These are phyloP conservation scores for Neurospora sp. DNA, from an alignment of 495 filamentous ascomycete genomes.

Conservation along the genomic window DNA sequence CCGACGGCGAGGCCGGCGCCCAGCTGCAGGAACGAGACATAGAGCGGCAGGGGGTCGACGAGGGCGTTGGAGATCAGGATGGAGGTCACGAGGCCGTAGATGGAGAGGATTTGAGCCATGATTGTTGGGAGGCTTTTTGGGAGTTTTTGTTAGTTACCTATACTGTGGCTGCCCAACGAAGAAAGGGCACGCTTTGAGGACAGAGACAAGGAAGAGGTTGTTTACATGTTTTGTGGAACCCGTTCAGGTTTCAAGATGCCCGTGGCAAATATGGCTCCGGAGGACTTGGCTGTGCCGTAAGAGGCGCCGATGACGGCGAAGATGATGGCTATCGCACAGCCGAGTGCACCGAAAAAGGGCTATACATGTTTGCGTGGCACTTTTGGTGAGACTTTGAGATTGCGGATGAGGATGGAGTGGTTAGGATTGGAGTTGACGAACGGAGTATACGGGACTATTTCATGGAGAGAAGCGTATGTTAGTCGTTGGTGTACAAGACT, in stretches of 20 bases:
- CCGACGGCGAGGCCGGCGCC: conserved; percentile 79
- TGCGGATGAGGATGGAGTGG: neutral
- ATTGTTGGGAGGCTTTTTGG: conserved; percentile 52
- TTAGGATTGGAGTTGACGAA: conserved; percentile 10
- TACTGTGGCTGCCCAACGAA: no score
- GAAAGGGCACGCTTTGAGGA: no score
- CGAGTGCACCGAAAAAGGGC: conserved; percentile 40
- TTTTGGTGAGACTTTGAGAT: neutral
- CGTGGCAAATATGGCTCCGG: conserved; percentile 69
- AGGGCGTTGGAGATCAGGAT: conserved; percentile 38
- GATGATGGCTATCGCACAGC: conserved; percentile 56
- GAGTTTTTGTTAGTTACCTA: conserved; percentile 17
- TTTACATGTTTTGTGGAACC: conserved; percentile 70
- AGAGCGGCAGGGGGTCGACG: conserved; percentile 34
- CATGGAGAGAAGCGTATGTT: conserved; percentile 2
- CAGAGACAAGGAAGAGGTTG: no score
- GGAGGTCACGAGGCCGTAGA: conserved; percentile 40
- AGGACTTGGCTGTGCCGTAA: conserved; percentile 79
- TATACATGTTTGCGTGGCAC: conserved; percentile 7
- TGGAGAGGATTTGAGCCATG: conserved; percentile 71
- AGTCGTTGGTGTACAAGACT: neutral
- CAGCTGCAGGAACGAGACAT: conserved; percentile 37
- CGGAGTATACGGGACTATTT: conserved; percentile 33
- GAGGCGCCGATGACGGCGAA: conserved; percentile 66
- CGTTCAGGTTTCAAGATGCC: conserved; percentile 53